These are phyloP conservation scores for Pythium plurisporium DNA, from an alignment of 352 stramenopile species.

Conservation along the genomic window DNA sequence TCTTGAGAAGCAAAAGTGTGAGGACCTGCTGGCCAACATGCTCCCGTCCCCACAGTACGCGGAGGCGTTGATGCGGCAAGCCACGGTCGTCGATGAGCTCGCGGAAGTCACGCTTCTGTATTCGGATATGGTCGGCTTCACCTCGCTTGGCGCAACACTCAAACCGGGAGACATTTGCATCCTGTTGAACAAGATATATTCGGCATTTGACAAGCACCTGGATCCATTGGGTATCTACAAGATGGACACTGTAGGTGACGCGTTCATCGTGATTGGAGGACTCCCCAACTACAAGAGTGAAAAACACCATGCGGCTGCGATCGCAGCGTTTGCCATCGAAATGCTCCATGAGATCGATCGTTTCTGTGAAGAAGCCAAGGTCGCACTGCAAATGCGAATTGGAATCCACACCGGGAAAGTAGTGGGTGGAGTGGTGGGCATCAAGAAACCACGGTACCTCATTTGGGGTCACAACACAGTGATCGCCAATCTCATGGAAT, in stretches of 20 bases:
- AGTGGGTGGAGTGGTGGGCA: constrained; percentile 76
- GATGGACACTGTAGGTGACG: constrained; percentile 83
- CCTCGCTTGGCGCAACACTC: constrained; percentile 50
- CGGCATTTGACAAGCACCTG: constrained; percentile 76
- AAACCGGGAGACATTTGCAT: constrained; percentile 64
- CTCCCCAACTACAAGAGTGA: constrained; percentile 67
- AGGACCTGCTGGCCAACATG: constrained; percentile 85
- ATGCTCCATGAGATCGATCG: constrained; percentile 83
- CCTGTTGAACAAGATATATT: constrained; percentile 82
- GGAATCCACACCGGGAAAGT: constrained; percentile 81
- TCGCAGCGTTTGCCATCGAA: constrained; percentile 75
- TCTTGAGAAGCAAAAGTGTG: constrained; percentile 75
- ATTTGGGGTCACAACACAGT: constrained; percentile 81
- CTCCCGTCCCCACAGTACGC: constrained; percentile 71
- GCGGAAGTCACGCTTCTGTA: constrained; percentile 82
- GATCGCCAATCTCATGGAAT: constrained; percentile 80
- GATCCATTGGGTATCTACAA: constrained; percentile 82
- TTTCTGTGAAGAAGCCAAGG: constrained; percentile 60
- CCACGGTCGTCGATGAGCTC: constrained; percentile 76
- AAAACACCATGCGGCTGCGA: constrained; percentile 65
- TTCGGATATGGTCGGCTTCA: constrained; percentile 86
- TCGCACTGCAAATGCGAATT: constrained; percentile 82
- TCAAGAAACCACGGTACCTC: constrained; percentile 83
- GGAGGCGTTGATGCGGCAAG: constrained; percentile 62
- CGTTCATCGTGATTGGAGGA: constrained; percentile 79